Evolutionary conservation across 2,329 filamentous ascomycete genomes (phyloP).

Genomic region (Stagonosporopsis chrysanthemi): DNA sequence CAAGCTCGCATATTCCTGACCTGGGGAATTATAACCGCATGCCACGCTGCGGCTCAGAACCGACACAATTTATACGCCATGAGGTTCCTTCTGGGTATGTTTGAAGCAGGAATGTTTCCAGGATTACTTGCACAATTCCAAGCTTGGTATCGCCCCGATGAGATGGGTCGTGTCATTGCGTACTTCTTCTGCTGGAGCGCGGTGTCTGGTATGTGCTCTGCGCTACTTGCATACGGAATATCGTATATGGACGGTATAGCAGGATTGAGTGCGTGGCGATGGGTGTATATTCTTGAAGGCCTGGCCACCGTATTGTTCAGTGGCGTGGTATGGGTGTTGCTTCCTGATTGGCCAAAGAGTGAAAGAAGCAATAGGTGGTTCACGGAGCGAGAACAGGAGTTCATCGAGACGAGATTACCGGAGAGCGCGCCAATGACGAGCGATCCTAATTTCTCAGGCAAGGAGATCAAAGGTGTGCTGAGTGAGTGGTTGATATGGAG

Average conservation of each 20-base stretch:
- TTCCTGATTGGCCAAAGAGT: slow-evolving; percentile 57
- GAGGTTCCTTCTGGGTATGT: slow-evolving; percentile 36
- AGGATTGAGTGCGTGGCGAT: slow-evolving; percentile 31
- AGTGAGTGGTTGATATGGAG: slow-evolving; percentile 46
- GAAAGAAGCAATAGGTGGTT: slow-evolving; percentile 49
- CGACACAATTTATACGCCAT: slow-evolving; percentile 35
- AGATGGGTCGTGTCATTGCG: slow-evolving; percentile 48
- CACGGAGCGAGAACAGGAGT: slow-evolving; percentile 51
- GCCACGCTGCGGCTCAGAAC: slow-evolving; percentile 39
- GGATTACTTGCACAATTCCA: slow-evolving; percentile 45
- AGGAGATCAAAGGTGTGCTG: slow-evolving; percentile 49
- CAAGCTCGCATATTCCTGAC: slow-evolving; percentile 42
- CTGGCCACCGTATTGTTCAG: slow-evolving; percentile 53
- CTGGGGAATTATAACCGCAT: slow-evolving; percentile 38
- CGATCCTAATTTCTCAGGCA: slow-evolving; percentile 48
- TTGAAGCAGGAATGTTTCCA: slow-evolving; percentile 39
- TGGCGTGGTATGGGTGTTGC: slow-evolving; percentile 47
- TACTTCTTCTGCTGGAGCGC: slow-evolving; percentile 47
- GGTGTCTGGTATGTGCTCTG: slow-evolving; percentile 45
- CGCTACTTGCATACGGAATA: slow-evolving; percentile 33
- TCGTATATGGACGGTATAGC: slow-evolving; percentile 31
- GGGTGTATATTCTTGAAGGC: slow-evolving; percentile 57
- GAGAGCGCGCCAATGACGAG: slow-evolving; percentile 51
- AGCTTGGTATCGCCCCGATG: slow-evolving; percentile 50
- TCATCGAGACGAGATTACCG: slow-evolving; percentile 50